Conservation (phyloP, 2,329 filamentous ascomycete species). For the Phialemoniopsis sp. region DNA sequence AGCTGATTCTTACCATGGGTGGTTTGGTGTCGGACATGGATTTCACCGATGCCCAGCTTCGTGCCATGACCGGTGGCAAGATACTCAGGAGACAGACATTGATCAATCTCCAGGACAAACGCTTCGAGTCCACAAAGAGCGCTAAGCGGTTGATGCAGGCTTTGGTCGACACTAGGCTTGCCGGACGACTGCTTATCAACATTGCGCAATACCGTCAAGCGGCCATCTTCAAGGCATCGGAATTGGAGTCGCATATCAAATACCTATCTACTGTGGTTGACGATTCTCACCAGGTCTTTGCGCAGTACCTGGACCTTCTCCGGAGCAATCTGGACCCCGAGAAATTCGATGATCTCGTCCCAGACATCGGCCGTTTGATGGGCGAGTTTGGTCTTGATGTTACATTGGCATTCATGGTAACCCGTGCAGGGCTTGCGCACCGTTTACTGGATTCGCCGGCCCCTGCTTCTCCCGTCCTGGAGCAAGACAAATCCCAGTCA, state of each 20-base stretch:
- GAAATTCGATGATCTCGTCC: conserved; percentile 76
- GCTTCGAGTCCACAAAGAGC: conserved; percentile 57
- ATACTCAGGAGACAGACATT: conserved; percentile 76
- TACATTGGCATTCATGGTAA: conserved; percentile 80
- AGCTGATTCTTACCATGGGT: conserved; percentile 88
- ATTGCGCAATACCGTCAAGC: conserved; percentile 86
- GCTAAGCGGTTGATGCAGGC: conserved; percentile 77
- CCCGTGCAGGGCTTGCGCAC: conserved; percentile 63
- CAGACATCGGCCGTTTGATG: conserved; percentile 70
- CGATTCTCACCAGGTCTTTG: conserved; percentile 79
- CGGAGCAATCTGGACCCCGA: conserved; percentile 71
- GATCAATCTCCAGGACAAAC: conserved; percentile 74
- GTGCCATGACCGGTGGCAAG: conserved; percentile 84
- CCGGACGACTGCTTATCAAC: conserved; percentile 79
- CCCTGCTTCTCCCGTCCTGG: too few relatives aligned
- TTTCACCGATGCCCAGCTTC: conserved; percentile 83
- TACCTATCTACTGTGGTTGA: conserved; percentile 84
- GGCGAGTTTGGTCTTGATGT: conserved; percentile 75
- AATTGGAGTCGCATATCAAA: conserved; percentile 78
- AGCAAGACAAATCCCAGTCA: too few relatives aligned
- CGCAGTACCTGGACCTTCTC: conserved; percentile 86
- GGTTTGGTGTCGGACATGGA: conserved; percentile 84
- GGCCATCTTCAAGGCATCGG: conserved; percentile 72
- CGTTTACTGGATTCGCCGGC: too few relatives aligned
- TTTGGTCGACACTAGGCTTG: conserved; percentile 72